Conservation (phyloP, 108 stramenopile genomes). For the Cyclostephanos invisitatus region DNA sequence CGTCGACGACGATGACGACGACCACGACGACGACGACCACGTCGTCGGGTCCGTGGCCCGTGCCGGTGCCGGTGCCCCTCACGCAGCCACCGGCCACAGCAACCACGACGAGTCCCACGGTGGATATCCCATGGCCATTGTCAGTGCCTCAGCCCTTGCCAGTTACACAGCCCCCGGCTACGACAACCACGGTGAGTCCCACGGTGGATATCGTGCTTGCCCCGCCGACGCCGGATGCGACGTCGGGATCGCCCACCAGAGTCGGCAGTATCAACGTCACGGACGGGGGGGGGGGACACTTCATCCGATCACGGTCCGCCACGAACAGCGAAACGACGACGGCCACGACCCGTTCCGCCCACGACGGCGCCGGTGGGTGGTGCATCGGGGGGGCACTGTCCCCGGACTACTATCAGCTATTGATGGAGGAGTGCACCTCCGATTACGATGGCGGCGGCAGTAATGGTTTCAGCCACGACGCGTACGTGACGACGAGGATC, state of each 20-base stretch:
- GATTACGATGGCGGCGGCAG: not conserved
- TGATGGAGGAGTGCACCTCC: constrained; percentile 31
- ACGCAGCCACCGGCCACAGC: not conserved
- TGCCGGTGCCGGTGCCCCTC: not conserved
- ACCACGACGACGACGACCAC: not conserved
- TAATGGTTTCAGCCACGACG: not conserved
- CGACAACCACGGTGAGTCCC: not conserved
- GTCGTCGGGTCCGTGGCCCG: not conserved
- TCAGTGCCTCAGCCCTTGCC: no score
- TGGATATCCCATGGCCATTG: no score
- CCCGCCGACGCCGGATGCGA: not conserved
- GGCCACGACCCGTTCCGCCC: no score
- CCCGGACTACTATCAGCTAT: constrained; percentile 41
- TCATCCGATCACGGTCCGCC: constrained; percentile 15
- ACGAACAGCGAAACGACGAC: not conserved
- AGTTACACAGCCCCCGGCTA: not conserved
- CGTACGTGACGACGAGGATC: constrained; percentile 9
- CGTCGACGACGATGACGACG: not conserved
- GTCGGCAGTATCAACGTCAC: not conserved
- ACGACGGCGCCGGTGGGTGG: constrained; percentile 22
- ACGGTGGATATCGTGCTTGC: not conserved
- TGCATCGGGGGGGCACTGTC: constrained; percentile 44
- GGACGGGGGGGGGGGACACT: constrained; percentile 8
- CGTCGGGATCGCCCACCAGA: not conserved
- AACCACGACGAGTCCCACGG: not conserved